phyloP scores from a whole-genome alignment of 208 protist genomes.

The Leishmania gerbilli region DNA sequence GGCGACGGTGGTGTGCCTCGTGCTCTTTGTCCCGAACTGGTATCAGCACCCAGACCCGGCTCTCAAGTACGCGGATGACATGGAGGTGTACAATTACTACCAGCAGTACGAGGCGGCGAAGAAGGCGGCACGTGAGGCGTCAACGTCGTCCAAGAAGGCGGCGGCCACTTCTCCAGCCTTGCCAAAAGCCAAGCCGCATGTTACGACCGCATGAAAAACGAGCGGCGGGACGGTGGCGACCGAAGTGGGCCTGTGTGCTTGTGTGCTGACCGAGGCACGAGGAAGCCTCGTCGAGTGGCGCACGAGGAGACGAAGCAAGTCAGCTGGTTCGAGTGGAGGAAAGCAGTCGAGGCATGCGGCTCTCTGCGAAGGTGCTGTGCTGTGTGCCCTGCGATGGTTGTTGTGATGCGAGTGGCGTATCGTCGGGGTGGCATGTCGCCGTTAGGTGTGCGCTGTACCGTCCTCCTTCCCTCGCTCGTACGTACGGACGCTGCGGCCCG shows the following conservation, averaged over 20 bases:
- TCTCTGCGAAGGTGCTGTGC: background rate
- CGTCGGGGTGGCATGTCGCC: background rate
- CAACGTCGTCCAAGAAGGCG: background rate
- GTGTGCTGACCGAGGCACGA: background rate
- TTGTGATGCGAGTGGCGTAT: background rate
- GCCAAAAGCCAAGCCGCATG: background rate
- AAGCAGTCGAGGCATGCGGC: background rate
- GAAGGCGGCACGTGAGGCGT: slow-evolving; percentile 14
- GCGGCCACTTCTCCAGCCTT: background rate
- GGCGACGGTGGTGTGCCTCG: slow-evolving; percentile 38
- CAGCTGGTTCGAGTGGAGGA: background rate
- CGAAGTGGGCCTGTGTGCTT: background rate
- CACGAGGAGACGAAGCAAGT: background rate
- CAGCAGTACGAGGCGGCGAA: slow-evolving; percentile 41
- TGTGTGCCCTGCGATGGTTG: background rate
- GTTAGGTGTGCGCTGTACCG: background rate
- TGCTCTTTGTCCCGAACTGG: slow-evolving; percentile 83
- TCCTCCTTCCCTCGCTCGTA: background rate
- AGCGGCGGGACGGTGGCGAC: background rate
- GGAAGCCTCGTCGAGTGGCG: background rate
- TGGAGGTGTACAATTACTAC: slow-evolving; percentile 66
- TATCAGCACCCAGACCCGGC: slow-evolving; percentile 55
- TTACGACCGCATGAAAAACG: background rate
- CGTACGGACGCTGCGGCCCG: background rate
- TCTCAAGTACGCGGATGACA: slow-evolving; percentile 59